Evolutionary conservation across 2,329 filamentous ascomycete genomes (phyloP).

Genomic region (Periconia sp.): DNA sequence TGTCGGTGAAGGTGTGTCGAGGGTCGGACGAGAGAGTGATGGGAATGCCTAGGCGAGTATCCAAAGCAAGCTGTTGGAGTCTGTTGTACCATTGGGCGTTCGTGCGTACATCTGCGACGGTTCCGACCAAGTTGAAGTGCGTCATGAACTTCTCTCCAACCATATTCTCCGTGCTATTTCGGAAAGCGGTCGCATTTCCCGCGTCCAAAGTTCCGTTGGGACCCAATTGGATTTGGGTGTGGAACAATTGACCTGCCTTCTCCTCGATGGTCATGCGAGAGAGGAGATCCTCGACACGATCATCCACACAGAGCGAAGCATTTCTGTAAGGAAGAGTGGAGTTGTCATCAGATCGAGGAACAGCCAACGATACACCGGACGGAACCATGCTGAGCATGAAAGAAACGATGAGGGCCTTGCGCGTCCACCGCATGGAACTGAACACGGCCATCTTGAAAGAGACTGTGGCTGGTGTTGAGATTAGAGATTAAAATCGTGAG

Average conservation of each 20-base stretch:
- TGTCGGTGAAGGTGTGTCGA: slow-evolving; percentile 49
- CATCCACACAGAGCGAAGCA: slow-evolving; percentile 46
- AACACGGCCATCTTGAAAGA: neutral
- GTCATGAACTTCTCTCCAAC: slow-evolving; percentile 44
- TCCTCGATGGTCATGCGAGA: slow-evolving; percentile 52
- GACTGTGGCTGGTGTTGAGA: neutral
- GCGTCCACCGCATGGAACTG: neutral
- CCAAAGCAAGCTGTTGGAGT: slow-evolving; percentile 47
- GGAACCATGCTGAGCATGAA: neutral
- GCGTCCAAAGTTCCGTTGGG: slow-evolving; percentile 35
- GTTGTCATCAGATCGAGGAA: neutral
- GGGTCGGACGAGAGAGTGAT: slow-evolving; percentile 54
- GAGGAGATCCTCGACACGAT: slow-evolving; percentile 51
- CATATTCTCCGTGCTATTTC: slow-evolving; percentile 35
- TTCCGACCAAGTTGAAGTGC: slow-evolving; percentile 53
- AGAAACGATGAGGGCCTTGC: neutral
- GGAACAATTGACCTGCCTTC: slow-evolving; percentile 54
- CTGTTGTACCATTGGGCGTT: slow-evolving; percentile 46
- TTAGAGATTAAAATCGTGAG: neutral
- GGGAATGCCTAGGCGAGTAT: slow-evolving; percentile 53
- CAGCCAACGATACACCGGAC: neutral
- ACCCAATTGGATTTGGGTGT: slow-evolving; percentile 39
- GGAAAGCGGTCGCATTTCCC: slow-evolving; percentile 9
- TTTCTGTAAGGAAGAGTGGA: slow-evolving; percentile 37
- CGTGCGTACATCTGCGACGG: slow-evolving; percentile 43